These are phyloP conservation scores for Tylopilus sp. DNA, from an alignment of 1,284 basidiomycete species.

Conservation along the genomic window DNA sequence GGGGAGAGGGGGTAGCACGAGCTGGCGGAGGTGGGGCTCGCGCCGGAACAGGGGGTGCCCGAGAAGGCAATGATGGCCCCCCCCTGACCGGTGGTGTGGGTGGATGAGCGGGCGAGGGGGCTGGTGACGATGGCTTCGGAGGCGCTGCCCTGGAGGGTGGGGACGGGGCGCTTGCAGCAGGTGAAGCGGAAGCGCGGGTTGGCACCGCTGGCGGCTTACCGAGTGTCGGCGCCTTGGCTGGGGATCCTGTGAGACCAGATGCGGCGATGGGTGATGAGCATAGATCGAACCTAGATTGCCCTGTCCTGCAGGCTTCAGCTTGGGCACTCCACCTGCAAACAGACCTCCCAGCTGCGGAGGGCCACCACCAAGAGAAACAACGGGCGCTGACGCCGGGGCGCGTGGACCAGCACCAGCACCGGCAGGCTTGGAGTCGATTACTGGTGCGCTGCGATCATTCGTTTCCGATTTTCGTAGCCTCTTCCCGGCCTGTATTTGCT, in stretches of 20 bases:
- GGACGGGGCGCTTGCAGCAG: constrained; percentile 33
- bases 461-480: constrained; percentile 76
- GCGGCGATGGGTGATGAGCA: constrained; percentile 8
- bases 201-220: constrained; percentile 68
- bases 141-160: constrained; percentile 33
- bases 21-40: constrained; percentile 24
- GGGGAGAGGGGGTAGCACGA: constrained; percentile 31
- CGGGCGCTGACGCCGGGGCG: constrained; percentile 27
- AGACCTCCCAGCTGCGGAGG: constrained; percentile 79
- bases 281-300: constrained; percentile 47
- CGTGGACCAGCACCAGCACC: constrained; percentile 34
- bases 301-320: constrained; percentile 72
- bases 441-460: constrained; percentile 74
- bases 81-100: constrained; percentile 22
- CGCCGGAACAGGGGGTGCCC: constrained; percentile 22
- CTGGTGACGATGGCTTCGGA: constrained; percentile 29
- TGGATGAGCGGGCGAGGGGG: constrained; percentile 16
- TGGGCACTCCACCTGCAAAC: constrained; percentile 89
- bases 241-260: constrained; percentile 13
- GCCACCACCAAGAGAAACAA: constrained; percentile 39
- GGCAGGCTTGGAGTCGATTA: constrained; percentile 48
- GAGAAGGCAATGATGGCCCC: constrained; percentile 26
- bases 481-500: constrained; percentile 76
- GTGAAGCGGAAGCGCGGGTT: constrained; percentile 40
- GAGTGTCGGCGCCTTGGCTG: constrained; percentile 59